Percentiles rank a stretch among this genome's conserved stretches.
phyloP scores from a whole-genome alignment of 495 filamentous ascomycete genomes.

The Aspergillus steynii region DNA sequence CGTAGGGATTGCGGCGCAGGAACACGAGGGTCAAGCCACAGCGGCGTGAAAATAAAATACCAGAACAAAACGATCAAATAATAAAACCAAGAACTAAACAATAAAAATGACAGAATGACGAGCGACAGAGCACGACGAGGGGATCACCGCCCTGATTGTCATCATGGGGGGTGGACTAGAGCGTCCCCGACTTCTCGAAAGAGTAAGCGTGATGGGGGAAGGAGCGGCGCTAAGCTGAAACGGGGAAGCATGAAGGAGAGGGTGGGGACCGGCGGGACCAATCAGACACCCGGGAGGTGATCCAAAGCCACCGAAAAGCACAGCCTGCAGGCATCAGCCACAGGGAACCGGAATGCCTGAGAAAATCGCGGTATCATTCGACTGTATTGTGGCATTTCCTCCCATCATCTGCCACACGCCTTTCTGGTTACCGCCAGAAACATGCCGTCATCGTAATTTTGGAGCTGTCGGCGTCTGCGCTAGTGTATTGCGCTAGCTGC shows the following conservation, averaged over 20 bases:
- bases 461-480: constrained; percentile 1
- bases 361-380: background rate
- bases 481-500: background rate
- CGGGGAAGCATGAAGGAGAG: background rate
- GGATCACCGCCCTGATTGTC: no score
- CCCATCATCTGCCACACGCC: constrained; percentile 9
- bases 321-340: constrained; percentile 10
- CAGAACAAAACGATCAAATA: background rate
- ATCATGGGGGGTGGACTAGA: background rate
- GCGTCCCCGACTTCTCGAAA: background rate
- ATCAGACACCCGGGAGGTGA: background rate
- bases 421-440: constrained; percentile 14
- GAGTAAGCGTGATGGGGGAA: background rate
- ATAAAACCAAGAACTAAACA: background rate
- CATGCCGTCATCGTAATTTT: constrained; percentile 15
- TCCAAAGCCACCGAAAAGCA: background rate
- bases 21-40: constrained; percentile 10
- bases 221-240: background rate
- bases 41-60: background rate
- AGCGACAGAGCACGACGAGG: no score
- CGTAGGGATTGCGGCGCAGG: background rate
- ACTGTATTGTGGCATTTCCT: background rate
- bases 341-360: background rate
- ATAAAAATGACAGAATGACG: no score
- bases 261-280: background rate